A percentile compares a stretch with the other conserved stretches of the same genome.
Conservation (phyloP, 495 filamentous ascomycete genomes). For the Podospora comata region DNA sequence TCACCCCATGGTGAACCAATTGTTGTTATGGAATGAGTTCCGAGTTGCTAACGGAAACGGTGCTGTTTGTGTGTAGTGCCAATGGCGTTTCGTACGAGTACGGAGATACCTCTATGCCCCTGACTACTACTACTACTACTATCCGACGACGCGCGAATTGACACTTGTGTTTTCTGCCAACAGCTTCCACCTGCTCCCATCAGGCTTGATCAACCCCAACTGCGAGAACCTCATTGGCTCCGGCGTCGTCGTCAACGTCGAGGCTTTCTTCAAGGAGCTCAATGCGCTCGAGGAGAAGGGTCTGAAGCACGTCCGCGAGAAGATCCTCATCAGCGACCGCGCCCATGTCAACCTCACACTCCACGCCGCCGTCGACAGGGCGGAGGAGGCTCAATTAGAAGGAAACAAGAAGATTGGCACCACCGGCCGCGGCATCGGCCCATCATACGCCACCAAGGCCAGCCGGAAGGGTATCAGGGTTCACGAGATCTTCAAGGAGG, state of each 20-base stretch:
- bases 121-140: not conserved
- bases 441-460: conserved; percentile 79
- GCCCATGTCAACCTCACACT: conserved; percentile 83
- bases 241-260: conserved; percentile 77
- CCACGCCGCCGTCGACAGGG: conserved; percentile 75
- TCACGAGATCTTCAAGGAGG: conserved; percentile 67
- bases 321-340: conserved; percentile 77
- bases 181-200: conserved; percentile 63
- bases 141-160: not conserved
- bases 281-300: conserved; percentile 68
- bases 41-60: not conserved
- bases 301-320: conserved; percentile 56
- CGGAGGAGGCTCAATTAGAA: conserved; percentile 75
- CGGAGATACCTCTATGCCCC: conserved; percentile 7
- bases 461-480: conserved; percentile 70
- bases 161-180: not conserved
- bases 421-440: conserved; percentile 67
- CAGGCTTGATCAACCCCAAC: conserved; percentile 70
- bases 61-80: conserved; percentile 26
- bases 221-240: conserved; percentile 83
- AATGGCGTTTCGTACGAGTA: conserved; percentile 38
- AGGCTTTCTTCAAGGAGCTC: conserved; percentile 80
- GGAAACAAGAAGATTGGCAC: conserved; percentile 53
- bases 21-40: not conserved
- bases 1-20: conserved; percentile 35